phyloP scores from a whole-genome alignment of 768 basidiomycete species.

The Calocera viscosa region DNA sequence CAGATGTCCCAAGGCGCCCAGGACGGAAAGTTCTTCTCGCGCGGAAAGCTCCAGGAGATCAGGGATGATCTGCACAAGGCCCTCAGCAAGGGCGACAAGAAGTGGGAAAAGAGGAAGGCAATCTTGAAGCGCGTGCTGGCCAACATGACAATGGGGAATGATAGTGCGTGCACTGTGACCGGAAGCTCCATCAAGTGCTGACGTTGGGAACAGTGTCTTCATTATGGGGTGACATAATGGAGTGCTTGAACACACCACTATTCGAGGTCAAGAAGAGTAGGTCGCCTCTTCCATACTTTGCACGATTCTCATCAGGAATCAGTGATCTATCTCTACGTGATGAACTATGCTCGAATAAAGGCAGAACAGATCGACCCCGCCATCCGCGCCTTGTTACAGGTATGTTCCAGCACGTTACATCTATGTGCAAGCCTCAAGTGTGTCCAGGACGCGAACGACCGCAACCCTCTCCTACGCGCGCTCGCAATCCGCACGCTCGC shows the following conservation, averaged over 20 bases:
- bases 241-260: constrained; percentile 86
- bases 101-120: constrained; percentile 82
- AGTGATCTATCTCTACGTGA: constrained; percentile 98
- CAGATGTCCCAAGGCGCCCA: constrained; percentile 36
- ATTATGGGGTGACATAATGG: constrained; percentile 88
- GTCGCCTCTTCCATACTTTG: constrained; percentile 21
- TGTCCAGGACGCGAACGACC: constrained; percentile 80
- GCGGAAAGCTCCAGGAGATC: constrained; percentile 78
- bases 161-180: constrained; percentile 52
- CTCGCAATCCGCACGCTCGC: constrained; percentile 98
- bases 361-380: constrained; percentile 89
- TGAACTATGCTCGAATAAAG: constrained; percentile 89
- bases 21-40: constrained; percentile 84
- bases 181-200: constrained; percentile 17
- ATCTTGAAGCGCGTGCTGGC: constrained; percentile 96
- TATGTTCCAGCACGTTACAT: constrained; percentile 25
- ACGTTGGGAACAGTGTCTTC: constrained; percentile 59
- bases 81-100: constrained; percentile 86
- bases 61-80: constrained; percentile 78
- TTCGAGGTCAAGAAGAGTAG: constrained; percentile 98
- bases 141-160: constrained; percentile 99
- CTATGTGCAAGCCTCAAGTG: constrained; percentile 14
- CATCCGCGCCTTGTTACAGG: constrained; percentile 81
- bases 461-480: constrained; percentile 92
- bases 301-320: constrained; percentile 3